phyloP scores from a whole-genome alignment of 495 filamentous ascomycete genomes.

The Letharia lupina region DNA sequence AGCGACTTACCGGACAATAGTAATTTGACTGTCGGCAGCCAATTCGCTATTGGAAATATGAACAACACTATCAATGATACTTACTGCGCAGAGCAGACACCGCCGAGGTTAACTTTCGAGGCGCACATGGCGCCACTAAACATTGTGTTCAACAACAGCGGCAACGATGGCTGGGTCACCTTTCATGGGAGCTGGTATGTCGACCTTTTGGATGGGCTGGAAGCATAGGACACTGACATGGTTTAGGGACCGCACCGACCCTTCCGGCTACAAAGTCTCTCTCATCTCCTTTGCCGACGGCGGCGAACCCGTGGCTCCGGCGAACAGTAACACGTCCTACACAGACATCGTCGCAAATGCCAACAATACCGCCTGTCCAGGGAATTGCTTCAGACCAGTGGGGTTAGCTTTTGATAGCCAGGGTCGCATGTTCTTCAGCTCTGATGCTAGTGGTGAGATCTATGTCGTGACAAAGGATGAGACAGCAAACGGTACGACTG shows the following conservation, averaged over 20 bases:
- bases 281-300: conserved; percentile 34
- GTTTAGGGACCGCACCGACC: conserved; percentile 37
- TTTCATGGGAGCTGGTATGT: conserved; percentile 49
- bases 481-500: conserved; percentile 8
- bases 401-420: conserved; percentile 43
- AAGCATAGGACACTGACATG: conserved; percentile 6
- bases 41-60: conserved; percentile 35
- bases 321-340: conserved; percentile 35
- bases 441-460: conserved; percentile 50
- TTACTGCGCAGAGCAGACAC: conserved; percentile 32
- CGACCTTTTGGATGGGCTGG: background rate
- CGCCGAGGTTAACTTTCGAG: conserved; percentile 47
- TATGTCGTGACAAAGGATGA: conserved; percentile 38
- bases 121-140: conserved; percentile 56
- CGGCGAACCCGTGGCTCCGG: conserved; percentile 36
- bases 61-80: conserved; percentile 41
- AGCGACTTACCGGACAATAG: conserved; percentile 34
- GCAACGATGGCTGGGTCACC: conserved; percentile 37
- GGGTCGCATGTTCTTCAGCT: conserved; percentile 47
- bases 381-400: conserved; percentile 47
- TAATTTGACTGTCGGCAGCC: conserved; percentile 27
- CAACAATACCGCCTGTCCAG: conserved; percentile 38
- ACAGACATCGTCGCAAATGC: conserved; percentile 44
- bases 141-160: conserved; percentile 44
- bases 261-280: conserved; percentile 50